phyloP scores from a whole-genome alignment of 1,284 basidiomycete species.

The Trichosporon sp. region DNA sequence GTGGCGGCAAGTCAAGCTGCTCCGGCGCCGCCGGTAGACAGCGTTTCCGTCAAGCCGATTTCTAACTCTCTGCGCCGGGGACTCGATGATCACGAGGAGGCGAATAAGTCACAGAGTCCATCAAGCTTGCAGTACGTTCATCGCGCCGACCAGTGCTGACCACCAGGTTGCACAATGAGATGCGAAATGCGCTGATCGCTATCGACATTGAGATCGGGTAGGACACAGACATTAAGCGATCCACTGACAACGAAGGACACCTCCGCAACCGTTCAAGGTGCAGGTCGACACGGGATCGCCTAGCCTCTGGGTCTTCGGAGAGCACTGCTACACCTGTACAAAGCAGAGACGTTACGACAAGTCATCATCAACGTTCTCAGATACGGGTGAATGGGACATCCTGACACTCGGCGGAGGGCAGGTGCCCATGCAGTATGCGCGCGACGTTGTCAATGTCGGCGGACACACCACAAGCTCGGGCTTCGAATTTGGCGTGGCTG shows the following conservation, averaged over 20 bases:
- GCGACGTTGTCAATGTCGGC: not conserved
- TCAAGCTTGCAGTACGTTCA: not conserved
- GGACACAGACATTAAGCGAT: not conserved
- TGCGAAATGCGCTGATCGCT: not conserved
- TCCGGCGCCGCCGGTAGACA: not conserved
- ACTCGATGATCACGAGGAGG: not conserved
- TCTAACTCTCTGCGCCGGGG: not conserved
- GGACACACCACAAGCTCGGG: not conserved
- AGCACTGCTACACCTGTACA: not conserved
- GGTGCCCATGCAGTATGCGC: not conserved
- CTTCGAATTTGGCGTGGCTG: not conserved
- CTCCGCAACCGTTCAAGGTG: slow-evolving; percentile 53
- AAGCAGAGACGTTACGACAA: not conserved
- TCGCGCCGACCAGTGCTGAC: not conserved
- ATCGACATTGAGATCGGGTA: not conserved
- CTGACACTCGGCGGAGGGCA: not conserved
- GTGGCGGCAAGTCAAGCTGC: not conserved
- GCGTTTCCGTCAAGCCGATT: not conserved
- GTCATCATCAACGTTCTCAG: not conserved
- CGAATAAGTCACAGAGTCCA: not conserved
- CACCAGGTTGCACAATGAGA: not conserved
- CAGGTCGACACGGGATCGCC: slow-evolving; percentile 57
- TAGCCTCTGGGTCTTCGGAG: slow-evolving; percentile 49
- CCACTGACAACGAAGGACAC: slow-evolving; percentile 29
- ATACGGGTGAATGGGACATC: not conserved